Evolutionary conservation across 768 basidiomycete species (phyloP).

Genomic region (Crassisporium funariophilum): DNA sequence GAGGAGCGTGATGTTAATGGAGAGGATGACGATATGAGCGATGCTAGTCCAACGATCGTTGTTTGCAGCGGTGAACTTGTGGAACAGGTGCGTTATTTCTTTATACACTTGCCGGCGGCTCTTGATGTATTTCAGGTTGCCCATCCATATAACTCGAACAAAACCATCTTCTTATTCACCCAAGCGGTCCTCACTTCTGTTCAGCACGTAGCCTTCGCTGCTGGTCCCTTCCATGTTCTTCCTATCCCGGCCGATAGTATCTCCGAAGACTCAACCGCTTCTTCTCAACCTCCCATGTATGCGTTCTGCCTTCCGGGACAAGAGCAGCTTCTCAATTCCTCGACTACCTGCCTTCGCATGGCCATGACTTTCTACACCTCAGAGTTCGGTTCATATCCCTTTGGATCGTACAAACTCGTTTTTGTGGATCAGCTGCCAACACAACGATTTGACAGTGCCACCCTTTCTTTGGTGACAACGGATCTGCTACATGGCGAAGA

Average conservation of each 20-base stretch:
- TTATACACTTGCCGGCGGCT: slow-evolving; percentile 3
- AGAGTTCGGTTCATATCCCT: slow-evolving; percentile 96
- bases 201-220: slow-evolving; percentile 96
- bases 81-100: slow-evolving; percentile 69
- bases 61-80: slow-evolving; percentile 93
- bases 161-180: slow-evolving; percentile 92
- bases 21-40: slow-evolving; percentile 54
- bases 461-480: slow-evolving; percentile 74
- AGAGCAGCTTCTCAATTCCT: slow-evolving; percentile 67
- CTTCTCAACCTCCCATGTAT: slow-evolving; percentile 76
- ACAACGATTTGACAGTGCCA: slow-evolving; percentile 83
- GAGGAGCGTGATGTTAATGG: slow-evolving; percentile 56
- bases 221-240: slow-evolving; percentile 88
- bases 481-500: slow-evolving; percentile 87
- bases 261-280: slow-evolving; percentile 62
- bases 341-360: slow-evolving; percentile 76
- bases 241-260: slow-evolving; percentile 64
- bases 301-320: slow-evolving; percentile 93
- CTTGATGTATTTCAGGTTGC: slow-evolving; percentile 58
- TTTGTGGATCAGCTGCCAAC: slow-evolving; percentile 89
- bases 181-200: slow-evolving; percentile 86
- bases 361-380: slow-evolving; percentile 93
- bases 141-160: slow-evolving; percentile 91
- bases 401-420: slow-evolving; percentile 90
- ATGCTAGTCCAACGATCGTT: slow-evolving; percentile 78